A percentile compares a stretch with the other conserved stretches of the same genome.
Conservation (phyloP, 2,329 filamentous ascomycete species). For the Xylaria sp. region DNA sequence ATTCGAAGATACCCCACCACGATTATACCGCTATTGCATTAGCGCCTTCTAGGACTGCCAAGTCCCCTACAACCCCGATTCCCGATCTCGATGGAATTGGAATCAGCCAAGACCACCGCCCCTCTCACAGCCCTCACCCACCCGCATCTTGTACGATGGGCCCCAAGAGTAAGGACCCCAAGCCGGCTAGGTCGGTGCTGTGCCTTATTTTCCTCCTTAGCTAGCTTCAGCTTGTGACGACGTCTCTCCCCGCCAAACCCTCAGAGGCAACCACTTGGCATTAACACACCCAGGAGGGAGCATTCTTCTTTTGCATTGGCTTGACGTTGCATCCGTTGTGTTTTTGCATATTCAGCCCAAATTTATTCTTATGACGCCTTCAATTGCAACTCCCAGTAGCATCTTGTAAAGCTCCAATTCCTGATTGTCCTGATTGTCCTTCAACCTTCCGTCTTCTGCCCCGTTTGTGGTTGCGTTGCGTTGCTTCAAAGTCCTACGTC, state of each 20-base stretch:
- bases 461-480: slow-evolving; percentile 1
- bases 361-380: slow-evolving; percentile 8
- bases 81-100: slow-evolving; percentile 27
- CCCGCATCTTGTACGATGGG: slow-evolving; percentile 7
- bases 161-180: slow-evolving; percentile 3
- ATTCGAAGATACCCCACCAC: not conserved
- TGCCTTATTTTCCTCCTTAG: slow-evolving; percentile 8
- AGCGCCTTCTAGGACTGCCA: not conserved
- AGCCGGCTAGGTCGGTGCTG: slow-evolving; percentile 5
- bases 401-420: not conserved
- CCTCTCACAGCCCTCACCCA: not conserved
- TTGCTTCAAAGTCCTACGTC: not conserved
- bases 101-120: slow-evolving; percentile 25
- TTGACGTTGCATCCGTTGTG: slow-evolving; percentile 25
- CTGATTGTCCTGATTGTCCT: not conserved
- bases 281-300: slow-evolving; percentile 7
- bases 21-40: slow-evolving; percentile 2
- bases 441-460: not conserved
- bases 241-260: slow-evolving; percentile 24
- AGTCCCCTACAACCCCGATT: slow-evolving; percentile 10
- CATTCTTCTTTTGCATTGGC: slow-evolving; percentile 23
- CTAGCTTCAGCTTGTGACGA: slow-evolving; percentile 28
- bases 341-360: slow-evolving; percentile 23
- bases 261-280: slow-evolving; percentile 22
- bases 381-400: not conserved